Conservation (phyloP, 805 yeast genomes). For the Yamadazyma ubonensis region DNA sequence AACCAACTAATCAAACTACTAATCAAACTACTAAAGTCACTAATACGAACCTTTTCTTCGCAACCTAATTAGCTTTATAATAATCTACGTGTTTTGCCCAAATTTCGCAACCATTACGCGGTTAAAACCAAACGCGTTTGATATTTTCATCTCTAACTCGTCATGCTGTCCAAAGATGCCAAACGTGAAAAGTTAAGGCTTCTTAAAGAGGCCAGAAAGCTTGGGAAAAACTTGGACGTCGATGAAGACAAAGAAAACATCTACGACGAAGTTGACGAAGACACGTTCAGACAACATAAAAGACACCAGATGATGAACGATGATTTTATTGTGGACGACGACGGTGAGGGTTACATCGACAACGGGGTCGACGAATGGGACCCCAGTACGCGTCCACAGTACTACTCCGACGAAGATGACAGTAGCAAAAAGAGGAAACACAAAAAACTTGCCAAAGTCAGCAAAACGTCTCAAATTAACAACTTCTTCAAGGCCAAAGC, state of each 20-base stretch:
- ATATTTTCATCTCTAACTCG: neutral
- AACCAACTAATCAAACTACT: too few relatives aligned
- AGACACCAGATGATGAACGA: constrained; percentile 80
- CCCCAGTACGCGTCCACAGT: constrained; percentile 45
- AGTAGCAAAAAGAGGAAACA: constrained; percentile 25
- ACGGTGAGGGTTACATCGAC: constrained; percentile 91
- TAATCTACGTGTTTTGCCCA: too few relatives aligned
- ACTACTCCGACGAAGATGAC: constrained; percentile 57
- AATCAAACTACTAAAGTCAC: too few relatives aligned
- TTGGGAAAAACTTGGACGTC: constrained; percentile 46
- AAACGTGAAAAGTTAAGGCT: constrained; percentile 19
- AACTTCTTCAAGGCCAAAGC: constrained; percentile 49
- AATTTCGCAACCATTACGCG: too few relatives aligned
- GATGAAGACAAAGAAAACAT: constrained; percentile 42
- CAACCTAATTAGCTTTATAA: too few relatives aligned
- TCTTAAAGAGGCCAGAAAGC: constrained; percentile 40
- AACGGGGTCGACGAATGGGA: constrained; percentile 93
- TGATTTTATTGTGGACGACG: constrained; percentile 92
- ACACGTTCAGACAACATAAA: constrained; percentile 69
- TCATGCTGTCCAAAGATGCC: constrained; percentile 33
- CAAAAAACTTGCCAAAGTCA: constrained; percentile 34
- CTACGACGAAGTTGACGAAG: constrained; percentile 88
- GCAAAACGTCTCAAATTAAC: constrained; percentile 49
- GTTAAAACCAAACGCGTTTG: too few relatives aligned
- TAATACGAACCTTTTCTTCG: constrained; percentile 7